Evolutionary conservation across 371 early-diverging fungal species (phyloP), one percentile per base, ranked within the genome.

Genomic region (Saksenaea vasiformis): DNA sequence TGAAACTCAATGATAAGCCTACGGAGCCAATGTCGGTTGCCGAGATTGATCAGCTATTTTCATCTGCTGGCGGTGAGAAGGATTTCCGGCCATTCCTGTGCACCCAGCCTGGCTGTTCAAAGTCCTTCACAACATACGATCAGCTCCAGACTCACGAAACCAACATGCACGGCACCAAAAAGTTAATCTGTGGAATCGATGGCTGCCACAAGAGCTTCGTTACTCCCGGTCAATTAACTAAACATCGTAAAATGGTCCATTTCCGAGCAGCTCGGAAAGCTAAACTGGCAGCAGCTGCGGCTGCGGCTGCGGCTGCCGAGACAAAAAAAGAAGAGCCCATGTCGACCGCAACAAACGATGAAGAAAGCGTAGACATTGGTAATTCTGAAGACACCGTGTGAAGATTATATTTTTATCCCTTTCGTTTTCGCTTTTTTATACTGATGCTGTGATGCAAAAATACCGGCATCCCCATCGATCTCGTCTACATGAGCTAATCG

Each of bases 221-320:
- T 27, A 82, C 82, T 1, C 60, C 78, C 3, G 82, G 82, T 5
- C 82, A 82, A 39, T 56, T 82, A 19, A 82, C 78, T 37, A 82
- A 82, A 28, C 82, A 82, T 65, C 75, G 78, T 39, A 82, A 82
- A 57, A 82, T 82, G 82, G 82, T 82, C n/a, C 82, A 82, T 66
- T 82, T 76, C 35, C 70, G 81, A 54, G 76, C 78, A 3, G 76
- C 78, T 9, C 67, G 78, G 31, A 80, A 80, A 58, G 76, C 74
- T 0, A 80, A 80, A 35, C 51, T 74, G 15, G 69, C 66, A 22
- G 78, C 78, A 13, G 74, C 70, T 15, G 81, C 78, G 9, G 78
- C 72, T 35, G 81, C 72, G 7, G 73, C 70, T 38, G 75, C 62
- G 14, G 58, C 65, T 22, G 68, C 35, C 31, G 56, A 55, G n/a